phyloP scores from a whole-genome alignment of 306 rosid genomes.

The Glycine tomentella region DNA sequence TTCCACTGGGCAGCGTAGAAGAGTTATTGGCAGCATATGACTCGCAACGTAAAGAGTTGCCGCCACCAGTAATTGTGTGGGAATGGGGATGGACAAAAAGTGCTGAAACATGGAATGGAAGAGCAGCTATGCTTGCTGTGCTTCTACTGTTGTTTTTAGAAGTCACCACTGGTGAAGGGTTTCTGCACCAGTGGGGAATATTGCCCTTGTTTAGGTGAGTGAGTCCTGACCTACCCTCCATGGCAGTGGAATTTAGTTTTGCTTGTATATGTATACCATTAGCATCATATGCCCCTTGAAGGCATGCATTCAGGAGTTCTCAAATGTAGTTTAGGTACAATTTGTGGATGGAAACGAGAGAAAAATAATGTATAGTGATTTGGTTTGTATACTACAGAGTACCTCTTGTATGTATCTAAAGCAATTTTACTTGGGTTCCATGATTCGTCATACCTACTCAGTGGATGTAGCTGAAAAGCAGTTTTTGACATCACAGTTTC shows the following conservation, averaged over 20 bases:
- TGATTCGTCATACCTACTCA: conserved; percentile 17
- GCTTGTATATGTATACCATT: conserved; percentile 51
- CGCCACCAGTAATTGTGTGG: conserved; percentile 90
- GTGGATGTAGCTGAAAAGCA: conserved; percentile 19
- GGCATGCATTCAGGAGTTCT: conserved; percentile 43
- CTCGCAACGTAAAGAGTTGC: conserved; percentile 94
- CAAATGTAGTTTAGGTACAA: conserved; percentile 55
- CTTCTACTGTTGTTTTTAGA: conserved; percentile 86
- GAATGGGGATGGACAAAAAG: conserved; percentile 99
- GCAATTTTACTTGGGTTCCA: conserved; percentile 27
- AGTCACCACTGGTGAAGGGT: conserved; percentile 97
- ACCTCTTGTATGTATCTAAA: conserved; percentile 36
- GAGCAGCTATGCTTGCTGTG: conserved; percentile 99
- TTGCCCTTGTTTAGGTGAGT: conserved; percentile 71
- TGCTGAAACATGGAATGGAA: conserved; percentile 98
- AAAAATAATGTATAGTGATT: conserved; percentile 49
- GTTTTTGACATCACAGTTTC: conserved; percentile 1
- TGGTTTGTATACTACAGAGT: conserved; percentile 40
- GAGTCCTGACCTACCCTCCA: conserved; percentile 13
- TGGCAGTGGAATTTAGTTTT: conserved; percentile 48
- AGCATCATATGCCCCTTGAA: conserved; percentile 45
- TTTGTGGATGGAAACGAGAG: conserved; percentile 44
- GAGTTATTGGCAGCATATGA: conserved; percentile 91
- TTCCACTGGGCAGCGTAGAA: conserved; percentile 96
- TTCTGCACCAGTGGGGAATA: conserved; percentile 97